A percentile compares a stretch with the other conserved stretches of the same genome.
phyloP scores from a whole-genome alignment of 148 eudicot species.

The Drosera capensis region DNA sequence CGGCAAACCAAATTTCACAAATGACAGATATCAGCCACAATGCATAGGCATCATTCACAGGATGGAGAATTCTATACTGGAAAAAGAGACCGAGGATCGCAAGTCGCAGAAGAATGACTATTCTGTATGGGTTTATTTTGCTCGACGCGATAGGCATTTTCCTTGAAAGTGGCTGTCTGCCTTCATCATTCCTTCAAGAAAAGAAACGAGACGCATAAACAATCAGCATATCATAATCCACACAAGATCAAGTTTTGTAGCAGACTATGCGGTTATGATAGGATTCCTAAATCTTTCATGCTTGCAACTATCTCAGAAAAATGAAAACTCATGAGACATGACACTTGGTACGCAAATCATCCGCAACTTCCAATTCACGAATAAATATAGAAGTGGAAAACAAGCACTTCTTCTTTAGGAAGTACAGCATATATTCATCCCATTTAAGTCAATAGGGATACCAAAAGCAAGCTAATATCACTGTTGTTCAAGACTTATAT shows the following conservation, averaged over 20 bases:
- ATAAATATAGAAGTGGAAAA: too few species aligned
- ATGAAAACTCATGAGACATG: too few species aligned
- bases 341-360: too few species aligned
- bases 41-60: constrained; percentile 80
- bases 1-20: constrained; percentile 96
- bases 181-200: constrained; percentile 81
- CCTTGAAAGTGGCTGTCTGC: constrained; percentile 94
- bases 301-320: too few species aligned
- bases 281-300: too few species aligned
- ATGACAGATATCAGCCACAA: constrained; percentile 87
- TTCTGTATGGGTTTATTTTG: constrained; percentile 89
- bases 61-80: constrained; percentile 76
- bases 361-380: too few species aligned
- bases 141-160: constrained; percentile 86
- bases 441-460: too few species aligned
- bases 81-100: constrained; percentile 72
- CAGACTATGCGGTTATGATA: too few species aligned
- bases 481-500: too few species aligned
- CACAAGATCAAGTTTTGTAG: background rate
- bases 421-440: too few species aligned
- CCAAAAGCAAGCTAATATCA: too few species aligned
- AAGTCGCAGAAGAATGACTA: constrained; percentile 63
- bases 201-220: background rate
- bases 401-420: too few species aligned
- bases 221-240: background rate